Evolutionary conservation across 768 basidiomycete genomes (phyloP).

Genomic region (Naematelia aurantialba): DNA sequence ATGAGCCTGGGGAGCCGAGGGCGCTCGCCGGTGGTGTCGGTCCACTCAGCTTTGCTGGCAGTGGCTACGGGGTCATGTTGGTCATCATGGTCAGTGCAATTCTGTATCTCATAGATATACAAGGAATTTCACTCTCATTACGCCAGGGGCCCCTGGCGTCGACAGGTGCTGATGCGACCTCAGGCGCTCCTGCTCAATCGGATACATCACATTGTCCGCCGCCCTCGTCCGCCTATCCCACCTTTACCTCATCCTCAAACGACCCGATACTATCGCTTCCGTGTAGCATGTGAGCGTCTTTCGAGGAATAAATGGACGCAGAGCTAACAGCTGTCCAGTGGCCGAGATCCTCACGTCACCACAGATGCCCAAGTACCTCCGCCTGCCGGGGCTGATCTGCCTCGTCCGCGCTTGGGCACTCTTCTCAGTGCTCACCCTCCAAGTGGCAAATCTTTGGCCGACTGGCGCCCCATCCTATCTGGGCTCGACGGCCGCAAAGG

Average conservation of each 20-base stretch:
- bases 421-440: conserved; percentile 35
- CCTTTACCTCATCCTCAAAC: conserved; percentile 30
- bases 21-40: conserved; percentile 42
- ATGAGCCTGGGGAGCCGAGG: conserved; percentile 40
- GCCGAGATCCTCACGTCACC: conserved; percentile 21
- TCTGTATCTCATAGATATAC: neutral
- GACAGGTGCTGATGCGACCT: conserved; percentile 5
- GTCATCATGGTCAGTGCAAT: conserved; percentile 38
- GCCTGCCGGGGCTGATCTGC: conserved; percentile 34
- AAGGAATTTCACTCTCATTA: too few species aligned
- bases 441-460: conserved; percentile 45
- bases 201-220: conserved; percentile 43
- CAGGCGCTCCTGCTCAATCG: conserved; percentile 44
- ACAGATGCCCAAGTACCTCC: conserved; percentile 25
- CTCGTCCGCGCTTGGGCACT: conserved; percentile 36
- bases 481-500: conserved; percentile 8
- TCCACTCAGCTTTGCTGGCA: conserved; percentile 38
- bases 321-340: conserved; percentile 4
- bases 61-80: conserved; percentile 43
- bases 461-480: neutral
- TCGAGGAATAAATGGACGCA: neutral
- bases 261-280: conserved; percentile 14
- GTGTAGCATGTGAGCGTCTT: conserved; percentile 2
- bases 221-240: conserved; percentile 32
- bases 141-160: too few species aligned